These are phyloP conservation scores for Penicillium soppii DNA, from an alignment of 495 filamentous ascomycete genomes.

Conservation along the genomic window DNA sequence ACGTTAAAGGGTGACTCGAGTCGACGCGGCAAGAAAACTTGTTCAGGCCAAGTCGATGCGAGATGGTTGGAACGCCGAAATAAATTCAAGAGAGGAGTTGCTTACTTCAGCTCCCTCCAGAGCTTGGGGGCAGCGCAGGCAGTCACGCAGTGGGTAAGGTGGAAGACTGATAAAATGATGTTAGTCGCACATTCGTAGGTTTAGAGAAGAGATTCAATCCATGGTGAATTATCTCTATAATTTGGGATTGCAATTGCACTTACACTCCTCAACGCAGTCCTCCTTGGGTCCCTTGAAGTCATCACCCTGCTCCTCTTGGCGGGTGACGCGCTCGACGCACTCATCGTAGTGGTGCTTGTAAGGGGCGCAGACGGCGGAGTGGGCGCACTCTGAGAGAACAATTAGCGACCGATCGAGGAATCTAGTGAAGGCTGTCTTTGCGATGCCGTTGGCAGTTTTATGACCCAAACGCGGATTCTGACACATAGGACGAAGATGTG, in stretches of 20 bases:
- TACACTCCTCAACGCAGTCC: constrained; percentile 99
- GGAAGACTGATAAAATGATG: constrained; percentile 75
- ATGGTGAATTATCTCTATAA: not conserved
- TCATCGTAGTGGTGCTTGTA: constrained; percentile 98
- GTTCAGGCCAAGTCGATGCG: constrained; percentile 8
- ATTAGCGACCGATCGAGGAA: constrained; percentile 14
- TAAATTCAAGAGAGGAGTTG: constrained; percentile 17
- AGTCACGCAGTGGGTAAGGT: constrained; percentile 90
- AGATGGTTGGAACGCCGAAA: constrained; percentile 10
- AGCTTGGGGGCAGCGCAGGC: constrained; percentile 94
- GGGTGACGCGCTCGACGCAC: constrained; percentile 90
- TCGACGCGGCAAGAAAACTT: constrained; percentile 3
- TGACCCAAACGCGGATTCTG: constrained; percentile 2
- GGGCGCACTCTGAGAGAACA: constrained; percentile 71
- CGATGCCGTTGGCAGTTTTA: constrained; percentile 18
- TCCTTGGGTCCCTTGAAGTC: constrained; percentile 67
- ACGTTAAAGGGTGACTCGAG: not conserved
- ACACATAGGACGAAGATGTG: not conserved
- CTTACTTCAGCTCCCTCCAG: constrained; percentile 85
- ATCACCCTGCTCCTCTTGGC: constrained; percentile 59
- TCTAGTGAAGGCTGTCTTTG: constrained; percentile 1
- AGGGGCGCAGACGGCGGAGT: constrained; percentile 78
- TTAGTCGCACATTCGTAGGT: constrained; percentile 6
- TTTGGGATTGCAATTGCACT: constrained; percentile 36
- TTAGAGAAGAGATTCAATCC: not conserved